A percentile compares a stretch with the other conserved stretches of the same genome.
Evolutionary conservation across 805 yeast species (phyloP).

Genomic region (Schwanniomyces sp.): DNA sequence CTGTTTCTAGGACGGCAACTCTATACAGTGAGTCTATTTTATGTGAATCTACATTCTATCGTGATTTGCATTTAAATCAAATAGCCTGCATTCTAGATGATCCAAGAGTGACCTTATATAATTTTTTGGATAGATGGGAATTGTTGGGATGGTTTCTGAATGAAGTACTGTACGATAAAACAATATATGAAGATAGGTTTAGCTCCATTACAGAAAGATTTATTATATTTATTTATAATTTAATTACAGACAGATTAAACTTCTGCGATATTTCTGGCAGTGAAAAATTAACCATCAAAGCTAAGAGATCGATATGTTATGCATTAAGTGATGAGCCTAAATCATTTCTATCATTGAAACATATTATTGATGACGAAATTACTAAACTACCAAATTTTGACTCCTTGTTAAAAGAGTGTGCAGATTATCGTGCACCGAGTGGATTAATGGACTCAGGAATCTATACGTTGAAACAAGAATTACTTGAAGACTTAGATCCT

Average conservation of each 20-base stretch:
- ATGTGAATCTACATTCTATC: slow-evolving; percentile 39
- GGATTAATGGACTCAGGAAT: slow-evolving; percentile 59
- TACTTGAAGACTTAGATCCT: slow-evolving; percentile 61
- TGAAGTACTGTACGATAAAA: slow-evolving; percentile 26
- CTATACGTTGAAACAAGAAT: slow-evolving; percentile 64
- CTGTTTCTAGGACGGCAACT: slow-evolving; percentile 50
- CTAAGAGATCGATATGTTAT: slow-evolving; percentile 48
- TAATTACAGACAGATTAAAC: slow-evolving; percentile 38
- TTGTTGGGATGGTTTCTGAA: slow-evolving; percentile 49
- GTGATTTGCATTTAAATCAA: slow-evolving; percentile 50
- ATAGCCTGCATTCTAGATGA: slow-evolving; percentile 39
- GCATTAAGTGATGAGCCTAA: slow-evolving; percentile 51
- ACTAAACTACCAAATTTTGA: slow-evolving; percentile 45
- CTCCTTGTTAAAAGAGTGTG: slow-evolving; percentile 55
- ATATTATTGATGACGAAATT: slow-evolving; percentile 22
- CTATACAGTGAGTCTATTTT: slow-evolving; percentile 45
- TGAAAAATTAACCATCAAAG: slow-evolving; percentile 22
- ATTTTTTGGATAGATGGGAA: slow-evolving; percentile 58
- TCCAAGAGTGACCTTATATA: slow-evolving; percentile 32
- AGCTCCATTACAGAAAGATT: slow-evolving; percentile 44
- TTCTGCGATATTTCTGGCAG: slow-evolving; percentile 24
- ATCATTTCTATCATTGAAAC: slow-evolving; percentile 51
- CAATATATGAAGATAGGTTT: slow-evolving; percentile 50
- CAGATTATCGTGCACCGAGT: slow-evolving; percentile 63
- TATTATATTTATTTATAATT: slow-evolving; percentile 42